phyloP scores from a whole-genome alignment of 306 rosid genomes.

The Inga leiocalycina region DNA sequence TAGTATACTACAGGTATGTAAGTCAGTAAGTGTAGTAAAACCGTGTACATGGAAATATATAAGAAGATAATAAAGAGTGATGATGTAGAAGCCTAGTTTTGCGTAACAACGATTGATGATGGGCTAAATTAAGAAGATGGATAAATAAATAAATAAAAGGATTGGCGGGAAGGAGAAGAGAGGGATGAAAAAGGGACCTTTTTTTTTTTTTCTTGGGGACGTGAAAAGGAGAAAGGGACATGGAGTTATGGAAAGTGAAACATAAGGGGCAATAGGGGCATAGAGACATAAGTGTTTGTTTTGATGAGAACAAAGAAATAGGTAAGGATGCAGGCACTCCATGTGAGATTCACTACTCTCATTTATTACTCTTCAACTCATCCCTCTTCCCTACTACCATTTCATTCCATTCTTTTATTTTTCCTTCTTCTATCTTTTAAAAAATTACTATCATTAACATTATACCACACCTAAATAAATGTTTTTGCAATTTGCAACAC shows the following conservation, averaged over 20 bases:
- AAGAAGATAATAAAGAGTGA: not conserved
- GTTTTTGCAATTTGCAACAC: too few relatives aligned
- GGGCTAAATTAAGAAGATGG: not conserved
- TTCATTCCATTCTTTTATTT: too few relatives aligned
- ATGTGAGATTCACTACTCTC: conserved; percentile 36
- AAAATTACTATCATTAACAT: too few relatives aligned
- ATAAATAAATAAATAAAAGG: not conserved
- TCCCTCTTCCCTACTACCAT: too few relatives aligned
- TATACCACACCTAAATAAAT: too few relatives aligned
- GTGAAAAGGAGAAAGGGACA: not conserved
- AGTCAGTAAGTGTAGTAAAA: not conserved
- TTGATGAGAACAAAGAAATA: not conserved
- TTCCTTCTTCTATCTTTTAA: too few relatives aligned
- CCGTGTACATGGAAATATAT: not conserved
- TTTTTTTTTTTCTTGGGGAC: too few relatives aligned
- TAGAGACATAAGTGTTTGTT: not conserved
- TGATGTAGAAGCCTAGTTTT: not conserved
- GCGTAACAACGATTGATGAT: not conserved
- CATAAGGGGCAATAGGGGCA: not conserved
- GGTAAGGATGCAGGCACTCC: conserved; percentile 20
- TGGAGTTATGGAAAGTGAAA: not conserved
- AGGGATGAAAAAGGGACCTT: not conserved
- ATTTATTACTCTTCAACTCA: conserved; percentile 19
- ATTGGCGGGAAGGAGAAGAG: not conserved
- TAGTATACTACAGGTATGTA: too few relatives aligned